Evolutionary conservation across 768 basidiomycete genomes (phyloP).

Genomic region (Lactifluus subvellereus): DNA sequence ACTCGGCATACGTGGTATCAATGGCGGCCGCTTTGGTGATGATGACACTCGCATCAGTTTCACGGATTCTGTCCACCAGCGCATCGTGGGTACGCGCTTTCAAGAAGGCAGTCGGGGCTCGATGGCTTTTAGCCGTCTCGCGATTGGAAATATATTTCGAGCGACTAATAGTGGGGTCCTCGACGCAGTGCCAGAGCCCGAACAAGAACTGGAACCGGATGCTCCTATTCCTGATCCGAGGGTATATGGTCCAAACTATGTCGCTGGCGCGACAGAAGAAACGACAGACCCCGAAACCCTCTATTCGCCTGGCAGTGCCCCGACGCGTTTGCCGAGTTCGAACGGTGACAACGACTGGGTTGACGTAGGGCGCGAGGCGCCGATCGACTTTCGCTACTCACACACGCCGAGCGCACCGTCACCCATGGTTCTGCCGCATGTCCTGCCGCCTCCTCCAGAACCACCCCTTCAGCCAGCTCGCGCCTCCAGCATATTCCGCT

Average conservation of each 20-base stretch:
- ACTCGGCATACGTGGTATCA: slow-evolving; percentile 57
- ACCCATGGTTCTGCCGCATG: not conserved
- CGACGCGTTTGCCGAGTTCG: slow-evolving; percentile 25
- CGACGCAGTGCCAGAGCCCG: slow-evolving; percentile 28
- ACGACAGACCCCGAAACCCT: slow-evolving; percentile 21
- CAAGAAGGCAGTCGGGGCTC: slow-evolving; percentile 66
- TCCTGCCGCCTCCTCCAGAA: slow-evolving; percentile 15
- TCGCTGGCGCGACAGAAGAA: slow-evolving; percentile 16
- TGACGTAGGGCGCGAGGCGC: slow-evolving; percentile 45
- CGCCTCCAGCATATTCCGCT: slow-evolving; percentile 19
- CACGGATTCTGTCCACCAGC: slow-evolving; percentile 54
- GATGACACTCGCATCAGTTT: slow-evolving; percentile 39
- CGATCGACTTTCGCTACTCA: slow-evolving; percentile 32
- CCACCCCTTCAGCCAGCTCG: slow-evolving; percentile 23
- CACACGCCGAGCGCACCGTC: slow-evolving; percentile 23
- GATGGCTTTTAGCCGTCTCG: slow-evolving; percentile 49
- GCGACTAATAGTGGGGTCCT: slow-evolving; percentile 47
- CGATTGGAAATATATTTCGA: slow-evolving; percentile 52
- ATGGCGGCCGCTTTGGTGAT: slow-evolving; percentile 51
- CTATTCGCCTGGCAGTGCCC: slow-evolving; percentile 27
- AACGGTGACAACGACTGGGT: slow-evolving; percentile 48
- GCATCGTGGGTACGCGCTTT: slow-evolving; percentile 62
- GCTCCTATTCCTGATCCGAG: slow-evolving; percentile 47
- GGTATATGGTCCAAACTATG: slow-evolving; percentile 51
- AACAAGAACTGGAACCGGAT: slow-evolving; percentile 21